Evolutionary conservation across 2,329 filamentous ascomycete genomes (phyloP), one percentile per base, ranked within the genome.

Genomic region (Monilinia fructicola): DNA sequence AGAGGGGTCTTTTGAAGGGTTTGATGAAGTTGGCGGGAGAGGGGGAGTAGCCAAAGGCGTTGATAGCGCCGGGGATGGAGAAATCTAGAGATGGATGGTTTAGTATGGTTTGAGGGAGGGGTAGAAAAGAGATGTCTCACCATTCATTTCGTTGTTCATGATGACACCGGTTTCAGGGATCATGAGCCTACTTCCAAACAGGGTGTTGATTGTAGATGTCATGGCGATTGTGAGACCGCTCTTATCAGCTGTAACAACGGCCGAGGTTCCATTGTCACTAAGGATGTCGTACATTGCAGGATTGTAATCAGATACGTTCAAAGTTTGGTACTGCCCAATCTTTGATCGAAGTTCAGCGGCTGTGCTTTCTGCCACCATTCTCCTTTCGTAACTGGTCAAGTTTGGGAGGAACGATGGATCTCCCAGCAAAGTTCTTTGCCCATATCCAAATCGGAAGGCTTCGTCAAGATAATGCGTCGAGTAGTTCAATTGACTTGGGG

Each of bases 121-220:
- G 79, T 79, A 66, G 81, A 80, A 3, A 46, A 31, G n/a, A 38
- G 21, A 12, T 35, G 38, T 58, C 52, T 67, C 82, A 85, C 80
- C 87, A 80, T 85, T 81, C 83, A 85, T 85, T 70, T 85, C 81
- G 76, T 87, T 82, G 77, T 85, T 85, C 85, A 90, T 87, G 63
- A 90, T 88, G 10, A 90, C 80, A n/a, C 88, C 88, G 0, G 88
- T 90, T 71, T 90, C 87, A 0, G 88, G 87, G 2, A 74, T 82
- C 73, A 90, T 83, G 64, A 90, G 71, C 40, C 82, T 79, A 66
- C 82, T 87, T 58, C 88, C 88, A 70, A 90, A 91, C 3, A 88
- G 79, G 3, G 88, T 79, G 73, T 91, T 91, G 67, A 91, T 79
- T 0, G 88, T 90, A 1, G 86, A 88, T 0, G 88, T 90, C 2